Evolutionary conservation across 352 stramenopile species (phyloP).

Genomic region (Phytophthora colocasiae): DNA sequence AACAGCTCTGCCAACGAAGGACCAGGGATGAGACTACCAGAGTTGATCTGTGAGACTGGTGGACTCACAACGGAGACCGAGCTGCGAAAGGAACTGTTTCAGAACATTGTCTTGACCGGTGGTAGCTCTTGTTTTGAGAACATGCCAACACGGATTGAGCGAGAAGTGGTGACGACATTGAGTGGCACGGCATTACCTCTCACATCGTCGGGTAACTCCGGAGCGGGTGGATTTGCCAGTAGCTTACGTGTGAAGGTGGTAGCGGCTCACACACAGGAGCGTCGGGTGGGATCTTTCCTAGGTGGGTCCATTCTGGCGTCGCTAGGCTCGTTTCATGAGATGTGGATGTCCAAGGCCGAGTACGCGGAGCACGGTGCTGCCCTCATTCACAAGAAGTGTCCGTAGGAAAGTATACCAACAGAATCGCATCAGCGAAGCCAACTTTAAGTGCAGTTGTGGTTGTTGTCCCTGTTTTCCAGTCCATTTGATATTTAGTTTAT

Average conservation of each 20-base stretch:
- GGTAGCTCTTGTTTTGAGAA: constrained; percentile 88
- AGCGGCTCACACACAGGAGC: constrained; percentile 68
- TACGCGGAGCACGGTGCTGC: constrained; percentile 97
- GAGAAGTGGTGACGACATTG: constrained; percentile 69
- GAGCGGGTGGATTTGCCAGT: constrained; percentile 31
- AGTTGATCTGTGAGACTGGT: constrained; percentile 71
- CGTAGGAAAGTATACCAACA: constrained; percentile 26
- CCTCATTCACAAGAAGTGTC: constrained; percentile 98
- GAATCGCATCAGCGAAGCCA: no score
- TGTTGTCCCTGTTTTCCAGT: no score
- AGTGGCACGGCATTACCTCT: constrained; percentile 46
- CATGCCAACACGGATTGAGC: constrained; percentile 73
- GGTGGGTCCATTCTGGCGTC: constrained; percentile 97
- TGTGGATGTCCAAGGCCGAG: constrained; percentile 99
- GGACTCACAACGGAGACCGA: constrained; percentile 74
- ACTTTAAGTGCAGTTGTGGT: no score
- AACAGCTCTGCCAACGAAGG: constrained; percentile 8
- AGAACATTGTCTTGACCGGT: constrained; percentile 84
- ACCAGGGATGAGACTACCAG: constrained; percentile 61
- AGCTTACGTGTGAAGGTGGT: constrained; percentile 79
- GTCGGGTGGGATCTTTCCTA: constrained; percentile 81
- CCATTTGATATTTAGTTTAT: no score
- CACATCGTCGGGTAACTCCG: constrained; percentile 18
- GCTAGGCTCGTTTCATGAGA: constrained; percentile 98
- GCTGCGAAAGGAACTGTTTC: constrained; percentile 80